phyloP scores from a whole-genome alignment of 2,329 filamentous ascomycete genomes.

The Pseudogymnoascus pannorum region DNA sequence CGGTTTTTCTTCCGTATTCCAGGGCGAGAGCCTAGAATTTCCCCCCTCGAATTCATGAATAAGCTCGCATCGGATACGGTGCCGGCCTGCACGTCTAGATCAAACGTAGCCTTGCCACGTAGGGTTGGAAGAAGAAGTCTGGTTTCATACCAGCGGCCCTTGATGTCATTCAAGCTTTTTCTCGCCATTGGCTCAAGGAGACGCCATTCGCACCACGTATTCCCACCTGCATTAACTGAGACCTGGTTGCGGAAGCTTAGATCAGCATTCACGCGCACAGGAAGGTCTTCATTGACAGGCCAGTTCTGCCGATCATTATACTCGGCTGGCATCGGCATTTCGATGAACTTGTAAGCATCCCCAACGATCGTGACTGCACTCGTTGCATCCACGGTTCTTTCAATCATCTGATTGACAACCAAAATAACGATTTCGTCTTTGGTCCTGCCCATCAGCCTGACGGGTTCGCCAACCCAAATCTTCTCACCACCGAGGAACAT shows the following conservation, averaged over 20 bases:
- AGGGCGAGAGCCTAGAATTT: conserved; percentile 25
- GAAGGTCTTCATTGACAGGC: conserved; percentile 37
- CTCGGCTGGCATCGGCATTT: conserved; percentile 27
- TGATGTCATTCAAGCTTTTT: conserved; percentile 39
- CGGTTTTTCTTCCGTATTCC: conserved; percentile 27
- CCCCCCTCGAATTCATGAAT: conserved; percentile 41
- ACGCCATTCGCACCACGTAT: conserved; percentile 27
- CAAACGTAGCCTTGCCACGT: conserved; percentile 26
- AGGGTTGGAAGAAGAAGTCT: conserved; percentile 38
- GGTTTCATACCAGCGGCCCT: conserved; percentile 55
- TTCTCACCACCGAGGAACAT: conserved; percentile 53
- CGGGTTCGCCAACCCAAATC: conserved; percentile 50
- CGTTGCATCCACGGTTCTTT: conserved; percentile 19
- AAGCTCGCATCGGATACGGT: conserved; percentile 35
- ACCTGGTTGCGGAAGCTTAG: conserved; percentile 41
- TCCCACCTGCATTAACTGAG: conserved; percentile 27
- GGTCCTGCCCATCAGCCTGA: conserved; percentile 40
- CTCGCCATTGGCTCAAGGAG: conserved; percentile 26
- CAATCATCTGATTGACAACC: conserved; percentile 32
- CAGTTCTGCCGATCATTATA: conserved; percentile 30
- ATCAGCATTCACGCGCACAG: conserved; percentile 35
- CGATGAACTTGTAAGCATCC: conserved; percentile 44
- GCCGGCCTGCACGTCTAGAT: conserved; percentile 27
- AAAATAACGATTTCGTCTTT: conserved; percentile 41
- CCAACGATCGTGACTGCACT: conserved; percentile 36